Base-by-base conservation (phyloP, 192 early-diverging fungal species). In the Mycoemilia scoparia region DNA sequence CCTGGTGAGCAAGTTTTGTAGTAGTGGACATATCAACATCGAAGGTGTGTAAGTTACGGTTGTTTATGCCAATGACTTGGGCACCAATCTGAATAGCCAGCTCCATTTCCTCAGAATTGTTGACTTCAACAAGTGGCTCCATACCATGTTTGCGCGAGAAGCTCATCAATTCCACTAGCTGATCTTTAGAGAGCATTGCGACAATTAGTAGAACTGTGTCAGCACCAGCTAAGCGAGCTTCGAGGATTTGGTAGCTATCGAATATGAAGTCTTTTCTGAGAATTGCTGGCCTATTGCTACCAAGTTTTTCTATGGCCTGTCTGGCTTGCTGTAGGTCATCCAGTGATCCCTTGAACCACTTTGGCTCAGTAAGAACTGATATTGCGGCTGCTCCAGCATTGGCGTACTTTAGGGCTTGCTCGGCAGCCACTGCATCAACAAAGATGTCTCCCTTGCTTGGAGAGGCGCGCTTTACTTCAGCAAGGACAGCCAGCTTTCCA, bases 121-220 rank as follows among this genome's bases (percentile, higher is more conserved):
- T 92, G 21, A 99, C 96, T 54, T 99, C 96, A 2, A 96, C 92
- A 41, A 99, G 63, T n/a, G 96, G 92, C 55, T 99, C 96, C 77
- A 99, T 99, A 4, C 80, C 80, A 12, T 96, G 63, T 4, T 38
- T 26, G 6, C 84, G 67, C 4, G 87, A 64, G 50, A 79, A 90
- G 3, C 45, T 57, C 39, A 95, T 67, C 7, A 95, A 65, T 0
- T 70, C 46, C 29, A 39, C 33, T 19, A 96, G 58, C 34, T 73
- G 69, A 19, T 71, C 59, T 23, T 71, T 63, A 23, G 64, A 60
- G 41, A 99, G 69, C 68, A 96, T 87, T 26, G 91, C 85, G 17
- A 99, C 89, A 49, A 99, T 99, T 24, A 99, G 60, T 23, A 99
- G 64, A 2, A 99, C 68, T 1, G 86, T 87, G 45, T 99, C 96